phyloP scores from a whole-genome alignment of 805 yeast genomes.

The Candida pini region DNA sequence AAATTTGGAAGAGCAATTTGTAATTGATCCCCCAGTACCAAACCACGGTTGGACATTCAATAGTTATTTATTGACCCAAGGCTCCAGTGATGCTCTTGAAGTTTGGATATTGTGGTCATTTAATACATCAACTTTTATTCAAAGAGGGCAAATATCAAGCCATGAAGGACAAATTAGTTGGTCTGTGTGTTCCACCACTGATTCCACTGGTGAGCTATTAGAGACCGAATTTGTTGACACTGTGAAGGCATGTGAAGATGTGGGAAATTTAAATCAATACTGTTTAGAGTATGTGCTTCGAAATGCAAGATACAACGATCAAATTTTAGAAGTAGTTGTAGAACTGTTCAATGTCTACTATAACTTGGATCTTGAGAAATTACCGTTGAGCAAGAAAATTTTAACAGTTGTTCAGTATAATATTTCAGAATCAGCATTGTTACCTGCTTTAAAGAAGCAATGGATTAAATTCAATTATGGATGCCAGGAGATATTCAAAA shows the following conservation, averaged over 20 bases:
- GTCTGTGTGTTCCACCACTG: constrained; percentile 8
- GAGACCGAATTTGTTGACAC: constrained; percentile 8
- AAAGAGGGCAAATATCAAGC: constrained; percentile 11
- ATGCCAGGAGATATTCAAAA: constrained; percentile 63
- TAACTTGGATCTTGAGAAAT: constrained; percentile 4
- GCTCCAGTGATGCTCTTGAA: constrained; percentile 4
- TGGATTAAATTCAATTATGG: constrained; percentile 69
- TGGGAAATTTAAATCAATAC: constrained; percentile 27
- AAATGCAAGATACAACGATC: constrained; percentile 41
- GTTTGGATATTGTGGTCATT: constrained; percentile 23
- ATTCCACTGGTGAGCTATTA: constrained; percentile 3
- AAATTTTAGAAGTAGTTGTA: constrained; percentile 45
- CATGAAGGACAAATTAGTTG: constrained; percentile 8
- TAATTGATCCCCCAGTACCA: too few relatives aligned
- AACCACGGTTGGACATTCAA: constrained; percentile 23
- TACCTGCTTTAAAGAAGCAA: constrained; percentile 38
- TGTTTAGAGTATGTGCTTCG: constrained; percentile 44
- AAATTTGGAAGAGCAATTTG: too few relatives aligned
- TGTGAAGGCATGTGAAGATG: constrained; percentile 5
- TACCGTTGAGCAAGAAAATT: constrained; percentile 31
- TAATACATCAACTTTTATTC: constrained; percentile 17
- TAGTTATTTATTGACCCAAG: constrained; percentile 11
- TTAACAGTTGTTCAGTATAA: constrained; percentile 20
- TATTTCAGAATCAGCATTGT: constrained; percentile 29
- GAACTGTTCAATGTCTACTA: constrained; percentile 11